Base-by-base conservation (phyloP, 164 flowering plant species). In the Sedum album region DNA sequence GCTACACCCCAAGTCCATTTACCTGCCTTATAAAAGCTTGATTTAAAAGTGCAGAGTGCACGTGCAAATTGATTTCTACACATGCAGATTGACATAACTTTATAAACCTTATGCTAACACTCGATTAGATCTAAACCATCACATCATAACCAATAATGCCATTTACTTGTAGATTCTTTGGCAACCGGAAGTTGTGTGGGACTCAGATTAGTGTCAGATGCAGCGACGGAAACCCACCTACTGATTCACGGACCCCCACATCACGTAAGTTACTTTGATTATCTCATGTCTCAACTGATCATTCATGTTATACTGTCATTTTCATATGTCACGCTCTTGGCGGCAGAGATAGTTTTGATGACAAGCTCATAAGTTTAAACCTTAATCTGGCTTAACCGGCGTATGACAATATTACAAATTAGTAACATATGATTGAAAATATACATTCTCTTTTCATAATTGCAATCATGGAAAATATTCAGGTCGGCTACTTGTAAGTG, bases 401-500 rank as follows among this genome's bases (percentile, higher is more conserved):
- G 15, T 17, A 0, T 14, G 48, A 44, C 18, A 44, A 14, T 44
- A 13, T 5, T 44, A 17, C 15, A 13, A 44, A 3, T 35, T 3
- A 35, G 38, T 44, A n/a, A n/a, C n/a, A 14, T 44, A 13, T 57
- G 62, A 28, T 26, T 2, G n/a, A 13, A 57, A 26, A 7, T 57
- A 3, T 26, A 57, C 33, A 11, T 57, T 28, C 28, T 57, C 67
- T 78, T 64, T 33, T 73, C 82, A 60, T 74, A 68, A 77, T 48
- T 69, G 73, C 69, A 68, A 39, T 65, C 76, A 68, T 31, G 88
- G 15, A 78, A 86, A 76, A 66, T 74, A 82, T 71, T 82, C 96
- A 23, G 87, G 89, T 5, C 78, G 86, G 73, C 88, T 94, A 25
- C 80, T 91, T 31, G 81, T 89, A 39, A 94, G 98, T 80, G 92